Conservation (phyloP, 192 early-diverging fungal species). For the Entomortierella parvispora region DNA sequence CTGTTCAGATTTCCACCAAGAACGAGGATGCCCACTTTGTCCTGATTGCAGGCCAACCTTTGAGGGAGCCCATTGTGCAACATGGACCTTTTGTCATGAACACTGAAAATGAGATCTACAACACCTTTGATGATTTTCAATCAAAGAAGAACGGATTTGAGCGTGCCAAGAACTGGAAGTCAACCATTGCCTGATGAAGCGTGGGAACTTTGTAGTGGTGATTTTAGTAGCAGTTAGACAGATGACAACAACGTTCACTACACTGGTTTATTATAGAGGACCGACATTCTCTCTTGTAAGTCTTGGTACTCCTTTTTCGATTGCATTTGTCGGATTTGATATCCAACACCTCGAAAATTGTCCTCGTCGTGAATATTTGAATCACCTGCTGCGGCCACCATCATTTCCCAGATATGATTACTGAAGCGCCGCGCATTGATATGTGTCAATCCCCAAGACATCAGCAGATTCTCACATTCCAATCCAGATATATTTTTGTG, state of each 20-base stretch:
- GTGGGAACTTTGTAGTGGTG: too few species aligned
- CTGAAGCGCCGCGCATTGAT: conserved; percentile 40
- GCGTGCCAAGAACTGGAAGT: conserved; percentile 58
- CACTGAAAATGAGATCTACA: conserved; percentile 57
- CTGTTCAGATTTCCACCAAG: conserved; percentile 16
- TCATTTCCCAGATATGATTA: conserved; percentile 34
- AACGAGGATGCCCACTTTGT: conserved; percentile 10
- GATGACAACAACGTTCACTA: too few species aligned
- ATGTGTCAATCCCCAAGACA: conserved; percentile 29
- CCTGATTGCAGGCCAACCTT: conserved; percentile 54
- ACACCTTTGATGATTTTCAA: conserved; percentile 67
- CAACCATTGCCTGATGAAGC: conserved; percentile 34
- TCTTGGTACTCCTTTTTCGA: conserved; percentile 1
- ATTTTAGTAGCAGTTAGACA: too few species aligned
- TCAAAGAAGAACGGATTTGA: conserved; percentile 71
- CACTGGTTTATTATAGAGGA: too few species aligned
- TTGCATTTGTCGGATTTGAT: conserved; percentile 23
- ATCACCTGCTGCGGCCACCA: conserved; percentile 43
- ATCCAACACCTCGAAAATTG: conserved; percentile 11
- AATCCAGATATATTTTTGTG: conserved; percentile 14
- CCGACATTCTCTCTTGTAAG: too few species aligned
- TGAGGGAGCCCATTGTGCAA: conserved; percentile 59
- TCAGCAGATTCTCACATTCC: conserved; percentile 23
- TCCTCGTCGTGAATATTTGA: conserved; percentile 4
- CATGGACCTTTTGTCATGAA: conserved; percentile 76